These are phyloP conservation scores for Phytopythium helicoides DNA, from an alignment of 352 stramenopile genomes.

Conservation along the genomic window DNA sequence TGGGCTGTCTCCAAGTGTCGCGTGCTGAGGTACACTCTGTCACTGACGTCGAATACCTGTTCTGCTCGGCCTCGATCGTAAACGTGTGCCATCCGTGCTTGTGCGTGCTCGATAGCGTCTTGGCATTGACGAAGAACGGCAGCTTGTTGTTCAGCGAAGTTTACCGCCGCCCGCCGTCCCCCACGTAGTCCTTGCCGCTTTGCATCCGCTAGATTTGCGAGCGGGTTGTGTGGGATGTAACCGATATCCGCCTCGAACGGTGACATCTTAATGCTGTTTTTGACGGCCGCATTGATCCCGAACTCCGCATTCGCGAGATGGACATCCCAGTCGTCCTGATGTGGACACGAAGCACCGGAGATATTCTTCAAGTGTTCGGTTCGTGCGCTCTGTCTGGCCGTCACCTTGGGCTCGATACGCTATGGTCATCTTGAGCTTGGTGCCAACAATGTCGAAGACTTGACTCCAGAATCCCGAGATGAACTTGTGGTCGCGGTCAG, in stretches of 20 bases:
- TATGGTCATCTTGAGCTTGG: constrained; percentile 10
- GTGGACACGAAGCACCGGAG: constrained; percentile 8
- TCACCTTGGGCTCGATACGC: constrained; percentile 9
- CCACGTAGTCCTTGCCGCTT: background rate
- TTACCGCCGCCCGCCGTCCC: too few relatives aligned
- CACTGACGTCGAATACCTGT: constrained; percentile 9
- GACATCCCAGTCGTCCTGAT: constrained; percentile 12
- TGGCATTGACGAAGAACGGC: constrained; percentile 7
- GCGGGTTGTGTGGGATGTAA: constrained; percentile 5
- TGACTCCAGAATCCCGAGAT: constrained; percentile 9
- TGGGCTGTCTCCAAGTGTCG: constrained; percentile 9
- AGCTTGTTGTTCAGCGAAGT: constrained; percentile 5
- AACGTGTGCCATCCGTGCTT: constrained; percentile 11
- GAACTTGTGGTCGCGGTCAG: constrained; percentile 15
- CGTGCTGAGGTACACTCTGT: constrained; percentile 14
- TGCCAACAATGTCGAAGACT: constrained; percentile 6
- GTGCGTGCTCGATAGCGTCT: constrained; percentile 7
- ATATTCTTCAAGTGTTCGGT: constrained; percentile 11
- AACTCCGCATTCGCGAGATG: constrained; percentile 11
- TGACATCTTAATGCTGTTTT: constrained; percentile 10
- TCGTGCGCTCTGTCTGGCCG: constrained; percentile 12
- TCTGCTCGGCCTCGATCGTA: constrained; percentile 10
- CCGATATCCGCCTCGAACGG: constrained; percentile 13
- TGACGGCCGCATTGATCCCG: constrained; percentile 9
- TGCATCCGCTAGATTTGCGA: background rate